Percentiles rank a stretch among this genome's conserved stretches.
Conservation (phyloP, 192 early-diverging fungal species). For the Coemansia aciculifera region DNA sequence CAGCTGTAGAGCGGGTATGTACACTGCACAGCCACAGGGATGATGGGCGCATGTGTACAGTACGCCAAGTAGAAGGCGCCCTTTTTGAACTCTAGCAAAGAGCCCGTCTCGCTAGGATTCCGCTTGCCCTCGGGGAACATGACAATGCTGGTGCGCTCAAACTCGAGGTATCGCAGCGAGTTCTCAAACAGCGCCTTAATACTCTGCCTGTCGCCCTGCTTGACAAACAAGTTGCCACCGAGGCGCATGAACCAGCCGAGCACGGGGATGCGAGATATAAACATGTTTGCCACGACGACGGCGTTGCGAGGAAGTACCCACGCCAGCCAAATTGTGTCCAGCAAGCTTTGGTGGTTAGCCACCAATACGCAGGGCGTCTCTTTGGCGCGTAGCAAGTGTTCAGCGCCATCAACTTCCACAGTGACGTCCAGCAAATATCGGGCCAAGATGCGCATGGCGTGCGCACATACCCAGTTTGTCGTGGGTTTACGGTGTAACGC, state of each 20-base stretch:
- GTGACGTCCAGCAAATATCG: conserved; percentile 61
- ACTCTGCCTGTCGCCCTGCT: conserved; percentile 75
- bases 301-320: conserved; percentile 65
- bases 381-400: conserved; percentile 56
- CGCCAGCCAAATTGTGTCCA: conserved; percentile 73
- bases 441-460: conserved; percentile 56
- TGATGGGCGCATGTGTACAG: conserved; percentile 79
- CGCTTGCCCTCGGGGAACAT: conserved; percentile 95
- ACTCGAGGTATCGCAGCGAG: conserved; percentile 73
- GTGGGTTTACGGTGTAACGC: conserved; percentile 26
- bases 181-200: conserved; percentile 74
- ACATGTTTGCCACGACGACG: conserved; percentile 71
- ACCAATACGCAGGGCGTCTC: conserved; percentile 65
- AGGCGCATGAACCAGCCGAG: conserved; percentile 78
- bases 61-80: conserved; percentile 94
- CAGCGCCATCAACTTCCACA: conserved; percentile 61
- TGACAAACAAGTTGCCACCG: conserved; percentile 84
- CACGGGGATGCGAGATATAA: conserved; percentile 67
- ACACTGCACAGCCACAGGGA: conserved; percentile 84
- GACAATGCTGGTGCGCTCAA: conserved; percentile 73
- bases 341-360: conserved; percentile 83
- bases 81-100: conserved; percentile 92
- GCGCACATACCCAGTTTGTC: conserved; percentile 66
- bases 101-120: conserved; percentile 64
- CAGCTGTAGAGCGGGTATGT: conserved; percentile 54